These are phyloP conservation scores for Coemansia pectinata DNA, from an alignment of 192 early-diverging fungal species.

Conservation along the genomic window DNA sequence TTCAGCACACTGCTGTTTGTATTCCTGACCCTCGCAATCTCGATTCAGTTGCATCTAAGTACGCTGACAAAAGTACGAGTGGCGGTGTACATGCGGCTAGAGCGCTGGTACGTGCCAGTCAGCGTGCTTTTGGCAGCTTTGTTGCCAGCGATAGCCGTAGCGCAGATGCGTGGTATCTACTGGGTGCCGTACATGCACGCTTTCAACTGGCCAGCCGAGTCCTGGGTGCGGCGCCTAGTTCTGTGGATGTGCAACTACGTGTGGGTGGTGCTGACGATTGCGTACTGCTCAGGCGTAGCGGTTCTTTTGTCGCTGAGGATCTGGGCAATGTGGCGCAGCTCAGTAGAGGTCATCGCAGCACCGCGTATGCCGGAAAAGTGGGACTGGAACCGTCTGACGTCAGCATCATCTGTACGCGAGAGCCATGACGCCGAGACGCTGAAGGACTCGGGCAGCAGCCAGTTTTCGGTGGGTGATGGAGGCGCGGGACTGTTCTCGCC, in stretches of 20 bases:
- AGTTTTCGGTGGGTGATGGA: background rate
- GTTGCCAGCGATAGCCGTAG: constrained; percentile 33
- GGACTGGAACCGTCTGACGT: constrained; percentile 39
- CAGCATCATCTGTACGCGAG: constrained; percentile 1
- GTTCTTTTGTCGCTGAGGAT: constrained; percentile 22
- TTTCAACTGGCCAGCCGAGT: constrained; percentile 33
- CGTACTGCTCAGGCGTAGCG: constrained; percentile 30
- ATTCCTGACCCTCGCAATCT: constrained; percentile 38
- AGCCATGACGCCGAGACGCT: constrained; percentile 15
- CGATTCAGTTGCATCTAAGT: constrained; percentile 44
- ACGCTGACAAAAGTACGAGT: constrained; percentile 40
- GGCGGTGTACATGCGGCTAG: constrained; percentile 36
- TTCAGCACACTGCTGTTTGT: constrained; percentile 27
- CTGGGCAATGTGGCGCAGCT: constrained; percentile 41
- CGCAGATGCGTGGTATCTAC: constrained; percentile 25
- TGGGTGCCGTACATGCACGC: constrained; percentile 43
- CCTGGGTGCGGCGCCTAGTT: constrained; percentile 10
- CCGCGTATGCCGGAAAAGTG: constrained; percentile 48
- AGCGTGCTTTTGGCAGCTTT: constrained; percentile 19
- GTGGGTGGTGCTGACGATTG: constrained; percentile 34
- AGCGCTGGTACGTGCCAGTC: constrained; percentile 23
- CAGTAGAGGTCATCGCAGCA: constrained; percentile 25
- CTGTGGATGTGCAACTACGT: constrained; percentile 49
- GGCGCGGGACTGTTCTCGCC: constrained; percentile 1
- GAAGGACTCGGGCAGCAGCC: background rate